phyloP scores from a whole-genome alignment of 73 alveolate species.

The Paramecium tetraurelia region DNA sequence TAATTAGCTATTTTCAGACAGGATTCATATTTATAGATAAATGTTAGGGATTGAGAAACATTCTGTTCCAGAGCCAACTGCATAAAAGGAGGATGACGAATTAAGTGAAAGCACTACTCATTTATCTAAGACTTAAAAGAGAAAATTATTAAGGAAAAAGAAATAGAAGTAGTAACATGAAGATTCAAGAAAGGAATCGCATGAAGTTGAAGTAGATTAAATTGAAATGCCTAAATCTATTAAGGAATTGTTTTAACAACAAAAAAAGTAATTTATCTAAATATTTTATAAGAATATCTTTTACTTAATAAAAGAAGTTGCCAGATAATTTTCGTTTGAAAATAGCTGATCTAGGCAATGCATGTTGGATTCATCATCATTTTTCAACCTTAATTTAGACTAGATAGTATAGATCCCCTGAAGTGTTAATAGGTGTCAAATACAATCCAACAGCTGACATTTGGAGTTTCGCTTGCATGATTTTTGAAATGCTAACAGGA shows the following conservation, averaged over 20 bases:
- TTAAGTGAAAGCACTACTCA: not conserved
- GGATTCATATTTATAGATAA: constrained; percentile 34
- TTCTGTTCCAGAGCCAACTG: not conserved
- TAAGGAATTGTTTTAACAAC: constrained; percentile 27
- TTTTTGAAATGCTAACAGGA: constrained; percentile 96
- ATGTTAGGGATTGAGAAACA: constrained; percentile 22
- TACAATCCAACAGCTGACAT: constrained; percentile 92
- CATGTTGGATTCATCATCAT: constrained; percentile 94
- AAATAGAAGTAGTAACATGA: constrained; percentile 20
- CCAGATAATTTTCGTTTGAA: constrained; percentile 76
- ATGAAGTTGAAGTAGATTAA: not conserved
- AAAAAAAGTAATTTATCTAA: not conserved
- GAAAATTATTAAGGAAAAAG: constrained; percentile 48
- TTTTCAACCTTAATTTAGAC: constrained; percentile 92
- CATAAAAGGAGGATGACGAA: not conserved
- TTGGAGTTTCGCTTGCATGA: constrained; percentile 96
- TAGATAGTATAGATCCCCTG: constrained; percentile 73
- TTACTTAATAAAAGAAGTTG: constrained; percentile 7
- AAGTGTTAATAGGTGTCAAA: constrained; percentile 82
- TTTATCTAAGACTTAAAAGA: constrained; percentile 41
- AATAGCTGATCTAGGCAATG: constrained; percentile 95
- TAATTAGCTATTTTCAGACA: constrained; percentile 54
- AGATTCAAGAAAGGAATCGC: constrained; percentile 36
- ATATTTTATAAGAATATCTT: constrained; percentile 45
- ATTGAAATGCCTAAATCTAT: constrained; percentile 4